These are phyloP conservation scores for Phaseolus lunatus DNA, from an alignment of 306 rosid species.

Conservation along the genomic window DNA sequence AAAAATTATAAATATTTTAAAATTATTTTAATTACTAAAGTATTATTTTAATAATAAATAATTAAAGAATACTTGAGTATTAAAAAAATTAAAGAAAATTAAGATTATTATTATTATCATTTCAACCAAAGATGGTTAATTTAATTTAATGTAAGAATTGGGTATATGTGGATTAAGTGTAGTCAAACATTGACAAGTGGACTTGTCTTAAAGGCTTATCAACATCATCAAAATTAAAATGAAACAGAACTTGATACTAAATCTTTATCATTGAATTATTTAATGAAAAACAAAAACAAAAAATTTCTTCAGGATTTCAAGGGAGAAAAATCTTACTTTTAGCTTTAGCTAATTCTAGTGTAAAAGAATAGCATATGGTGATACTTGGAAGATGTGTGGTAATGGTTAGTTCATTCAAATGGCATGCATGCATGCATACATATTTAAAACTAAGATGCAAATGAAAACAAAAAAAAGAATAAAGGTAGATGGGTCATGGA, in stretches of 20 bases:
- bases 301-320: not conserved
- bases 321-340: not conserved
- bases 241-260: conserved; percentile 18
- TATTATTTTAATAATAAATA: not conserved
- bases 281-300: not conserved
- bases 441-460: conserved; percentile 26
- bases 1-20: not conserved
- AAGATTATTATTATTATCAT: no score
- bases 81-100: not conserved
- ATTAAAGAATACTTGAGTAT: not conserved
- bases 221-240: not conserved
- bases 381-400: conserved; percentile 11
- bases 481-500: conserved; percentile 43
- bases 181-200: conserved; percentile 5
- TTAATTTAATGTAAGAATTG: not conserved
- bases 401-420: conserved; percentile 38
- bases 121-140: not conserved
- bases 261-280: not conserved
- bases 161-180: not conserved
- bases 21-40: not conserved
- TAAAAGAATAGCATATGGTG: conserved; percentile 25
- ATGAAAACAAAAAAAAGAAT: conserved; percentile 44
- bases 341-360: conserved; percentile 12
- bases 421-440: not conserved
- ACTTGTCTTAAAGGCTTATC: not conserved